A percentile compares a stretch with the other conserved stretches of the same genome.
phyloP scores from a whole-genome alignment of 1,139 yeast genomes.

The Torulaspora pretoriensis region DNA sequence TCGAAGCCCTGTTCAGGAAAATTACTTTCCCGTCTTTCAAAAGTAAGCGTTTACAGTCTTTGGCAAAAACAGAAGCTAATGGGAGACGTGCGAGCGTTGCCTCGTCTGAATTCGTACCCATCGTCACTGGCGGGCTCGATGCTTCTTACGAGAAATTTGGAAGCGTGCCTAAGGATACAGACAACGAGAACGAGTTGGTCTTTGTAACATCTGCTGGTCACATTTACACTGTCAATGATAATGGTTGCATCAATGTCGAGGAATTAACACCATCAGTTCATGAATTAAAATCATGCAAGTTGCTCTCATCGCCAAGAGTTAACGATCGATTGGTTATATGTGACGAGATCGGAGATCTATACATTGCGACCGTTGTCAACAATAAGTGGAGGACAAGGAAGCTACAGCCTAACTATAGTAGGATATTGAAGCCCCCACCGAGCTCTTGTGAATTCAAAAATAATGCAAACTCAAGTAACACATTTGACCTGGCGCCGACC shows the following conservation, averaged over 20 bases:
- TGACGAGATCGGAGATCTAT: slow-evolving; percentile 47
- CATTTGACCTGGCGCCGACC: not conserved
- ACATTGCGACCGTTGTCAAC: slow-evolving; percentile 58
- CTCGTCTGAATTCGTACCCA: slow-evolving; percentile 26
- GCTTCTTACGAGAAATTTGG: slow-evolving; percentile 20
- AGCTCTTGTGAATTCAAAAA: slow-evolving; percentile 6
- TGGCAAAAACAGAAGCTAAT: slow-evolving; percentile 15
- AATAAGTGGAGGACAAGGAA: slow-evolving; percentile 61
- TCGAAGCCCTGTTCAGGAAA: slow-evolving; percentile 58
- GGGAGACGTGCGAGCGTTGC: slow-evolving; percentile 33
- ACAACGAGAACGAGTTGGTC: slow-evolving; percentile 39
- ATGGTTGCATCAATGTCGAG: slow-evolving; percentile 41
- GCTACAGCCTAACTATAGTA: slow-evolving; percentile 29
- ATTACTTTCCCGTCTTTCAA: slow-evolving; percentile 50
- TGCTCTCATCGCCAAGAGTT: slow-evolving; percentile 65
- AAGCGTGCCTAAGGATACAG: slow-evolving; percentile 14
- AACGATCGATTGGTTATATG: slow-evolving; percentile 66
- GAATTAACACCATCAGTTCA: slow-evolving; percentile 23
- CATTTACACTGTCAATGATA: slow-evolving; percentile 46
- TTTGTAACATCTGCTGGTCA: slow-evolving; percentile 44
- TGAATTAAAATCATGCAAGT: slow-evolving; percentile 47
- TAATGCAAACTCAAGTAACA: not conserved
- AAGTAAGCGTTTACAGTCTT: slow-evolving; percentile 42
- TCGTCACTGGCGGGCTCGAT: slow-evolving; percentile 22
- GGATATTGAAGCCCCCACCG: slow-evolving; percentile 11